Base-by-base conservation (phyloP, 441 rosid species). In the Brassica balearica region DNA sequence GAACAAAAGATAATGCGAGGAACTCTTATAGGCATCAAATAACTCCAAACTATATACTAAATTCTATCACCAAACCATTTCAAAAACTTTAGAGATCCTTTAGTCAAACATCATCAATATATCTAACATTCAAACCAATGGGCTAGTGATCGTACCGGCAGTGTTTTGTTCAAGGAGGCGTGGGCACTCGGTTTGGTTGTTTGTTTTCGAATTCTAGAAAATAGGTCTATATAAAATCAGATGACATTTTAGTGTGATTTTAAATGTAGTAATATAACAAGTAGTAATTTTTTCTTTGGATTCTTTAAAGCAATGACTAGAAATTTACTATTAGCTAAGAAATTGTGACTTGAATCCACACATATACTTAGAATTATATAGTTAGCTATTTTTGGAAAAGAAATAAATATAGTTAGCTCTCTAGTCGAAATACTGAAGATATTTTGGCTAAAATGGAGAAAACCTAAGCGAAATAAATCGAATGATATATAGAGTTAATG, bases 1-100 rank as follows among this genome's bases (percentile, higher is more conserved):
- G 36, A 63, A 74, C 74, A 69, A 68, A 68, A 68, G 60, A 38
- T 55, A 69, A 62, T 61, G 46, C 29, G 25, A 48, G 58, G 17
- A 69, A 43, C 70, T 66, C 9, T 3, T 19, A 10, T 41, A 63
- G 32, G 14, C 15, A 27, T 62, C 66, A 62, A 62, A 62, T 27
- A 62, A 4, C 43, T 61, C 65, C 66, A 69, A 76, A 63, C 10
- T 38, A 53, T 8, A 9, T 70, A 7, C 17, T 20, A 58, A 10
- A 36, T 6, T 12, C 7, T 34, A 1, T 20, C 4, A 36, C 38
- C 8, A 27, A 78, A 68, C 17, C 43, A 78, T 73, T 65, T 78
- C 8, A 59, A 43, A 72, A 59, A 29, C 41, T 29, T 43, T 6
- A 71, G 62, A 65, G 60, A 77, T 56, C 51, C 46, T 51, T 55